Conservation (phyloP, 225 moss, liverwort and hornwort genomes). For the Lunularia cruciata region DNA sequence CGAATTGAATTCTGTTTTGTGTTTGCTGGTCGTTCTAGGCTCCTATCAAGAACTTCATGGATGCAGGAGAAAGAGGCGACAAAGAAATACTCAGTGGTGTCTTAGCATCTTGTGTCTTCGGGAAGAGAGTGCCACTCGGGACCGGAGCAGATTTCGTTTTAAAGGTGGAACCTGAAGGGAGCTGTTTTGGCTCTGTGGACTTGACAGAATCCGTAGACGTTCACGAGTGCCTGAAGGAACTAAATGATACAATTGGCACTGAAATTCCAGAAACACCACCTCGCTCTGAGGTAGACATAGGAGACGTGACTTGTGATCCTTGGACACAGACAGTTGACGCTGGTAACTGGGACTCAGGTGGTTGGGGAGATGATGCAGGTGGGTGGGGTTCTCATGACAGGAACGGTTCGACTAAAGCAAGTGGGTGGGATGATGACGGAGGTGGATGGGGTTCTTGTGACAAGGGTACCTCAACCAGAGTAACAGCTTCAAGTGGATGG, state of each 20-base stretch:
- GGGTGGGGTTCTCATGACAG: slow-evolving; percentile 11
- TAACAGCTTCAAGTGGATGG: not conserved
- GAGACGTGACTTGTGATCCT: not conserved
- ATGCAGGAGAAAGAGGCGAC: slow-evolving; percentile 76
- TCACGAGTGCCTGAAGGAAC: slow-evolving; percentile 6
- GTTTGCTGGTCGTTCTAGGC: slow-evolving; percentile 43
- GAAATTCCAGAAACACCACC: slow-evolving; percentile 24
- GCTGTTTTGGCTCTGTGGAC: not conserved
- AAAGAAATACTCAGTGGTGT: slow-evolving; percentile 63
- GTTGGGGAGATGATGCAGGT: not conserved
- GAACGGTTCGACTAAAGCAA: not conserved
- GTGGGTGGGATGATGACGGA: not conserved
- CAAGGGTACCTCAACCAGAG: not conserved
- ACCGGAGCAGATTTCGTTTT: slow-evolving; percentile 60
- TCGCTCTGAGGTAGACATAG: slow-evolving; percentile 11
- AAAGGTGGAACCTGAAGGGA: slow-evolving; percentile 55
- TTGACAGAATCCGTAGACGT: slow-evolving; percentile 12
- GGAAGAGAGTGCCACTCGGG: slow-evolving; percentile 81
- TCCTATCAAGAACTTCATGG: slow-evolving; percentile 80
- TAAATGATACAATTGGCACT: slow-evolving; percentile 5
- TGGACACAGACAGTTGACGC: not conserved
- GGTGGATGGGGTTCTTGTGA: slow-evolving; percentile 2
- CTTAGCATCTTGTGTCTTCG: slow-evolving; percentile 73
- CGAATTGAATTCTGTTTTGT: not conserved
- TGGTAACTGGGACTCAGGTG: not conserved